These are phyloP conservation scores for Penicillium aurantiogriseum DNA, from an alignment of 2,329 filamentous ascomycete species.

Conservation along the genomic window DNA sequence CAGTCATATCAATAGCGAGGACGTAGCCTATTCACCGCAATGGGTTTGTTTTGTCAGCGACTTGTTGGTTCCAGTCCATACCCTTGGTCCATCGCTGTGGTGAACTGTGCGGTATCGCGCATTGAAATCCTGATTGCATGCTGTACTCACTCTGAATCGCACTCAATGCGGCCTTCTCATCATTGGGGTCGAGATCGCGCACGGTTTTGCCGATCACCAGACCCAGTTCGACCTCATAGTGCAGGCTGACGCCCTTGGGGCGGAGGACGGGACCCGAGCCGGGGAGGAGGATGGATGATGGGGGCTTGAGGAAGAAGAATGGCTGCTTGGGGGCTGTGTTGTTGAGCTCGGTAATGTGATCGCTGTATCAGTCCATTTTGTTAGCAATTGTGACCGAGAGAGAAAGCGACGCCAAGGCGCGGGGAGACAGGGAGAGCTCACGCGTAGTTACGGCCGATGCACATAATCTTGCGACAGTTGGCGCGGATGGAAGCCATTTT, in stretches of 20 bases:
- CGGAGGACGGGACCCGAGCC: conserved; percentile 75
- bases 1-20: conserved; percentile 95
- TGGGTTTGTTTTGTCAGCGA: background rate
- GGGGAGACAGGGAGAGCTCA: conserved; percentile 50
- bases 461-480: conserved; percentile 73
- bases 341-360: conserved; percentile 90
- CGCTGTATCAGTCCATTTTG: conserved; percentile 52
- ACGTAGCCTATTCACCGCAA: conserved; percentile 65
- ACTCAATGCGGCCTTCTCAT: conserved; percentile 73
- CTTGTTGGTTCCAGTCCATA: background rate
- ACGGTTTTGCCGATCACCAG: conserved; percentile 81
- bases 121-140: background rate
- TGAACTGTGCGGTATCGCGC: background rate
- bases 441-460: conserved; percentile 96
- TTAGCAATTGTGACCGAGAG: conserved; percentile 1
- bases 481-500: conserved; percentile 48
- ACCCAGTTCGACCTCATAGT: conserved; percentile 94
- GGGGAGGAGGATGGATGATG: conserved; percentile 79
- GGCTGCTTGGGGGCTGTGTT: conserved; percentile 86
- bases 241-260: conserved; percentile 78
- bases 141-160: conserved; percentile 67
- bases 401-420: background rate
- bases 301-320: conserved; percentile 98
- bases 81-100: background rate
- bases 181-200: conserved; percentile 70